Evolutionary conservation across 2,329 filamentous ascomycete genomes (phyloP), one percentile per base, ranked within the genome.

Genomic region (Claviceps capensis): DNA sequence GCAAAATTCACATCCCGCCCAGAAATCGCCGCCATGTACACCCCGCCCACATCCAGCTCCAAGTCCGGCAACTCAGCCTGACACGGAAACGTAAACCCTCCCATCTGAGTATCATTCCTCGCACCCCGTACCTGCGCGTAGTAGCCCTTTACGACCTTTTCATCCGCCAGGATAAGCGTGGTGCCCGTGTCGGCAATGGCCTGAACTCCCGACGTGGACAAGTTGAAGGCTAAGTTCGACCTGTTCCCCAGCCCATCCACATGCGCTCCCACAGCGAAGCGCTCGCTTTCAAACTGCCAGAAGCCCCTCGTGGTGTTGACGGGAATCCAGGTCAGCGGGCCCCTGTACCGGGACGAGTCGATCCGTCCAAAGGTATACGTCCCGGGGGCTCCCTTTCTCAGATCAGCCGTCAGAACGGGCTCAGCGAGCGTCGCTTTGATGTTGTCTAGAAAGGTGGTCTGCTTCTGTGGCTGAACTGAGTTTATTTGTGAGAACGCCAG

Each of bases 341-440:
- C 85, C 2, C 65, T 71, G 64, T 84, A 86, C 60, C 85, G 81
- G 53, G 68, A 69, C 2, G 61, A 62, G 63, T 90, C 83, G 60
- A 90, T 81, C 58, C 66, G 73, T 55, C 86, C 86, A 60, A 90
- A 90, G 61, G 87, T 82, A 67, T 88, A 90, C 37, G 78, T 74
- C 47, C 85, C 85, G 1, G 72, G 70, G 9, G 59, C 56, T 34
- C 58, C 72, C 57, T 77, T 74, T 61, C 78, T 78, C 47, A 91
- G 72, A 54, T 84, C 77, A 23, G 83, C 84, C 0, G 85, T 86
- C 68, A 90, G 85, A 43, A 90, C 69, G 4, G 56, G 53, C 1
- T 52, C 36, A 14, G 54, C 51, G 1, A 65, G 57, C 17, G 51
- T 54, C 0, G 51, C 30, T n/a, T 55, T 52, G 38, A 64, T 58